Evolutionary conservation across 352 stramenopile species (phyloP), one percentile per base, ranked within the genome.

Genomic region (Halophytophthora polymorphica): DNA sequence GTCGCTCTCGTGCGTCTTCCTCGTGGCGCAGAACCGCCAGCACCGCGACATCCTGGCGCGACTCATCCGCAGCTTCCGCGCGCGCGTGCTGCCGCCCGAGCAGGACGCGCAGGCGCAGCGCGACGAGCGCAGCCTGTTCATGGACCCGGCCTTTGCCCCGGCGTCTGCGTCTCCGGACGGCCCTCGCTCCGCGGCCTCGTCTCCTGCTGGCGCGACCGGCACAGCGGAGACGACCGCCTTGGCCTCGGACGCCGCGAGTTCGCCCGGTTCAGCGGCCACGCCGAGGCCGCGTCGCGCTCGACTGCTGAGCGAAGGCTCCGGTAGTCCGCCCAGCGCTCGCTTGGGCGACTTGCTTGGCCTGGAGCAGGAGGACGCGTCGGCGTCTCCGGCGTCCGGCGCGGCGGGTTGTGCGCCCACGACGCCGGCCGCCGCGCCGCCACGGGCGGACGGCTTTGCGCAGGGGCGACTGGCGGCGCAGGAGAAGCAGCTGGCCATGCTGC

Each of bases 11-110:
- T 90, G 80, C 21, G 88, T 89, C 54, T 87, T 90, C 29, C 45
- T 93, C 31, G 66, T 90, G 19, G 79, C 83, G 2, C 83, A 86
- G 61, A 93, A 90, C 29, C 69, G 67, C 15, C 77, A 93, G 45
- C 80, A 93, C 44, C 80, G 83, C 4, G 83, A 91, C 39, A 93
- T 91, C 37, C 33, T 93, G 34, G 70, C 80, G 19, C 45, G 86
- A 8, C 47, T 93, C 10, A 87, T 90, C 42, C 79, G 83, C 7
- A 75, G 67, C n/a, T 88, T 90, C n/a, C 80, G 83, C 29, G 77
- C 74, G 40, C 58, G 56, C n/a, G 50, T 58, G 2, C 29, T 93
- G 10, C 55, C 50, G 1, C 45, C 47, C 5, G 79, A 90, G 18
- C 56, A 84, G 14, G 80, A 90, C 59, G 63, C 81, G 17, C 50